Conservation (phyloP, 306 rosid genomes). For the Citrullus mucosospermus region DNA sequence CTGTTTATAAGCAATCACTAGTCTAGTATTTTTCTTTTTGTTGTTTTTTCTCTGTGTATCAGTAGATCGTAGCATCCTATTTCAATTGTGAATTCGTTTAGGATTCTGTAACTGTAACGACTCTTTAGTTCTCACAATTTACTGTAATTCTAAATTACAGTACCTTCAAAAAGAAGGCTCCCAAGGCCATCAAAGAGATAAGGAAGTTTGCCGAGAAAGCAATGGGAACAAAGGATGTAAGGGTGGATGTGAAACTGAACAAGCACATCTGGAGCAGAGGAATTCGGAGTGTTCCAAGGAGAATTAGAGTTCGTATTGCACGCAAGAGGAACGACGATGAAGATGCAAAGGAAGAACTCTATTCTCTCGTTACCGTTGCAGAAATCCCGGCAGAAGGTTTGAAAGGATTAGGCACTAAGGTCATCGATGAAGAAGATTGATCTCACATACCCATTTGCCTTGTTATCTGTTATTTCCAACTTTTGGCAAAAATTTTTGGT, state of each 20-base stretch:
- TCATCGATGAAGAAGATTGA: conserved; percentile 81
- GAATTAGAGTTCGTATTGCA: conserved; percentile 87
- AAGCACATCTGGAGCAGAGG: conserved; percentile 92
- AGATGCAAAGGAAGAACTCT: conserved; percentile 94
- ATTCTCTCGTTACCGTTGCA: conserved; percentile 80
- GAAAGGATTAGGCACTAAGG: conserved; percentile 77
- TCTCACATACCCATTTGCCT: background rate
- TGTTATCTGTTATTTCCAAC: background rate
- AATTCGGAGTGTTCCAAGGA: conserved; percentile 88
- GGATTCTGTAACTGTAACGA: background rate
- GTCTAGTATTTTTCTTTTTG: background rate
- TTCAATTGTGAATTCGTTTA: background rate
- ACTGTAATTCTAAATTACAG: conserved; percentile 17
- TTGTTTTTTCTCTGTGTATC: background rate
- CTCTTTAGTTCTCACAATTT: background rate
- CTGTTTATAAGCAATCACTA: background rate
- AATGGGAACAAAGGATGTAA: conserved; percentile 84
- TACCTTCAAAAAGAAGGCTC: conserved; percentile 97
- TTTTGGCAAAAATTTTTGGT: conserved; percentile 14
- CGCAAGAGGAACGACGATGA: conserved; percentile 95
- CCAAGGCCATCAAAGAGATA: conserved; percentile 88
- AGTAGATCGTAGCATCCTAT: background rate
- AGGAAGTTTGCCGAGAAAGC: conserved; percentile 84
- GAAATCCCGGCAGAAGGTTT: conserved; percentile 78
- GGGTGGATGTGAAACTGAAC: conserved; percentile 91